Percentiles rank a stretch among this genome's conserved stretches.
Conservation (phyloP, 169 alveolate genomes). For the Nephromyces sp. region DNA sequence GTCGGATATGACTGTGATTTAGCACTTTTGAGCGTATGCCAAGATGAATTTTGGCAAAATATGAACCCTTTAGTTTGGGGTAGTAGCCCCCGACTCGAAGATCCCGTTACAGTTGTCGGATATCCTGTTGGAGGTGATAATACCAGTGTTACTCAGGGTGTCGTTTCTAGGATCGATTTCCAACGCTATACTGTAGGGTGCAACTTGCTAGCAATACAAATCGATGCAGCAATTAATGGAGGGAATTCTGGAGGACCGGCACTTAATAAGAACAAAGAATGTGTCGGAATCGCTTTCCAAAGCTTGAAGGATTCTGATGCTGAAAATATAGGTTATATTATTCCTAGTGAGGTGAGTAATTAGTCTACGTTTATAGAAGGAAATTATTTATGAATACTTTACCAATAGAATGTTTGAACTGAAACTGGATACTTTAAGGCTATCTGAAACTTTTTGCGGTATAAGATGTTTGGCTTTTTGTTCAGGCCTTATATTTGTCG, state of each 20-base stretch:
- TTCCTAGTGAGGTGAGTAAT: conserved; percentile 37
- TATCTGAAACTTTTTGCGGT: too few species aligned
- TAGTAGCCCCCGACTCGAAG: conserved; percentile 26
- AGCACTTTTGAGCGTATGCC: conserved; percentile 36
- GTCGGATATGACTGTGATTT: conserved; percentile 38
- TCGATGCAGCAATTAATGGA: conserved; percentile 49
- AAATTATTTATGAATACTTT: too few species aligned
- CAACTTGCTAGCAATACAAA: conserved; percentile 41
- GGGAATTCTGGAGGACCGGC: conserved; percentile 59
- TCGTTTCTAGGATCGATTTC: conserved; percentile 31
- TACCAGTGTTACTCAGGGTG: conserved; percentile 36
- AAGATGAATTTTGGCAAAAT: conserved; percentile 25
- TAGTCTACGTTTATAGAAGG: too few species aligned
- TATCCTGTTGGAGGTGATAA: conserved; percentile 42
- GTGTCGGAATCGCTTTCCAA: conserved; percentile 50
- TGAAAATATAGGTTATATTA: conserved; percentile 46
- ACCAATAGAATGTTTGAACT: too few species aligned
- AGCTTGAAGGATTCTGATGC: conserved; percentile 43
- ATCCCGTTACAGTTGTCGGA: conserved; percentile 42
- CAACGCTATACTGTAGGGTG: conserved; percentile 40
- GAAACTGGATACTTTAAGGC: too few species aligned
- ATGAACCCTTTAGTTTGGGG: conserved; percentile 30
- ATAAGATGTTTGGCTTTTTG: too few species aligned
- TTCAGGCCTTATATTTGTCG: too few species aligned
- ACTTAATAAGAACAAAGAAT: conserved; percentile 25